These are phyloP conservation scores for Buxus sempervirens DNA, from an alignment of 164 flowering plant genomes.

Conservation along the genomic window DNA sequence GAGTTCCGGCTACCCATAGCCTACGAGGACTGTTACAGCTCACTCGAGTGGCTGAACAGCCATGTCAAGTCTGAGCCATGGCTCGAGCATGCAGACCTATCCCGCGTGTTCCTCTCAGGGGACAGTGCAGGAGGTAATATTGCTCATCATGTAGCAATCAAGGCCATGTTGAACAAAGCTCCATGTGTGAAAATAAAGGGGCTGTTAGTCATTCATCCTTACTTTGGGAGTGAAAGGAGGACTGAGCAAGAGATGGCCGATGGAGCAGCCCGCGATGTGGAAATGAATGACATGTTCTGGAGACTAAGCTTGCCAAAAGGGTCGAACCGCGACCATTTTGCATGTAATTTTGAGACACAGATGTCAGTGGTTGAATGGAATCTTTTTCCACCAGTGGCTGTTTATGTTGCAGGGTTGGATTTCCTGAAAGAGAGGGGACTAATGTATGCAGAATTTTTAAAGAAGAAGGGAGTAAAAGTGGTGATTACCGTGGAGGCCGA, in stretches of 20 bases:
- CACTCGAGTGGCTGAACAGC: conserved; percentile 54
- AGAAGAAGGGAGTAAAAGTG: background rate
- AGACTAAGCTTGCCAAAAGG: background rate
- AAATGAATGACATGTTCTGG: background rate
- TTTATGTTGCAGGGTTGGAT: background rate
- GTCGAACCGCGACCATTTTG: background rate
- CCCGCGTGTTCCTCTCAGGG: conserved; percentile 69
- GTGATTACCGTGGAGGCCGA: background rate
- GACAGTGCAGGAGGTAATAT: conserved; percentile 93
- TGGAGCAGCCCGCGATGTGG: background rate
- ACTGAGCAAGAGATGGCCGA: background rate
- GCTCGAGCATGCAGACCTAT: conserved; percentile 53
- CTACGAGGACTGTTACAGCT: conserved; percentile 52
- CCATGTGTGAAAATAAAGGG: conserved; percentile 28
- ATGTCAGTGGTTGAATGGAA: background rate
- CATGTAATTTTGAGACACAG: background rate
- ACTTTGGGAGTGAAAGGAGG: background rate
- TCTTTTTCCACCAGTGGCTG: background rate
- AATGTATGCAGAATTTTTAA: background rate
- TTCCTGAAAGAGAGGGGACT: background rate
- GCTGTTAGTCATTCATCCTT: conserved; percentile 11
- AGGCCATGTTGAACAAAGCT: conserved; percentile 8
- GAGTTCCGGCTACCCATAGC: conserved; percentile 69
- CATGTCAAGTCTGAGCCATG: conserved; percentile 36
- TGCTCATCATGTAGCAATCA: conserved; percentile 54